Conservation (phyloP, 495 filamentous ascomycete species). For the Rhypophila decipiens region DNA sequence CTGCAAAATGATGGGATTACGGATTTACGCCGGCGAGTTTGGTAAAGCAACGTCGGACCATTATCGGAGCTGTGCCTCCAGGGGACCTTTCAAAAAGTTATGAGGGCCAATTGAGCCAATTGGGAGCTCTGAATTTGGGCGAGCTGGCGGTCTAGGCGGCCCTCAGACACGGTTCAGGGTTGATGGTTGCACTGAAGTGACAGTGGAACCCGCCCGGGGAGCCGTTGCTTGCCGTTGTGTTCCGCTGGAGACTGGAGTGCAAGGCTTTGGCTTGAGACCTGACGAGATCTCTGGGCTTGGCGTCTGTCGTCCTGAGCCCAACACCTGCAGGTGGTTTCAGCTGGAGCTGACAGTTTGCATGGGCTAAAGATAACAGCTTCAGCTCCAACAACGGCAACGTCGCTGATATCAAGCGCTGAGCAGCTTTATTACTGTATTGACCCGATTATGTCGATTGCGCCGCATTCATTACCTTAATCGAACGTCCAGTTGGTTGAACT, state of each 20-base stretch:
- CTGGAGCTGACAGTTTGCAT: not conserved
- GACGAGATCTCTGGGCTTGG: not conserved
- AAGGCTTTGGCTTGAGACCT: not conserved
- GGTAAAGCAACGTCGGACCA: conserved; percentile 26
- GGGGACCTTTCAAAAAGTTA: not conserved
- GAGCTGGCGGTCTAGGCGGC: too few relatives aligned
- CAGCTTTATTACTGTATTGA: too few relatives aligned
- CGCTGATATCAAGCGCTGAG: not conserved
- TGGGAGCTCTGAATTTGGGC: conserved; percentile 4
- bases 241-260: too few relatives aligned
- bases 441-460: not conserved
- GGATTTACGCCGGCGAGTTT: too few relatives aligned
- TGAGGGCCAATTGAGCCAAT: conserved; percentile 22
- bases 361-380: not conserved
- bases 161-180: too few relatives aligned
- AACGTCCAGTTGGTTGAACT: too few relatives aligned
- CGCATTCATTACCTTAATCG: not conserved
- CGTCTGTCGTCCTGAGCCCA: not conserved
- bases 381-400: not conserved
- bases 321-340: not conserved
- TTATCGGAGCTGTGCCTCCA: conserved; percentile 23
- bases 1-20: too few relatives aligned
- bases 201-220: too few relatives aligned
- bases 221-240: not conserved
- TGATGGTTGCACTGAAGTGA: too few relatives aligned